Evolutionary conservation across 83 land plant genomes (phyloP), one percentile per base, ranked within the genome.

Genomic region (Picea mariana): DNA sequence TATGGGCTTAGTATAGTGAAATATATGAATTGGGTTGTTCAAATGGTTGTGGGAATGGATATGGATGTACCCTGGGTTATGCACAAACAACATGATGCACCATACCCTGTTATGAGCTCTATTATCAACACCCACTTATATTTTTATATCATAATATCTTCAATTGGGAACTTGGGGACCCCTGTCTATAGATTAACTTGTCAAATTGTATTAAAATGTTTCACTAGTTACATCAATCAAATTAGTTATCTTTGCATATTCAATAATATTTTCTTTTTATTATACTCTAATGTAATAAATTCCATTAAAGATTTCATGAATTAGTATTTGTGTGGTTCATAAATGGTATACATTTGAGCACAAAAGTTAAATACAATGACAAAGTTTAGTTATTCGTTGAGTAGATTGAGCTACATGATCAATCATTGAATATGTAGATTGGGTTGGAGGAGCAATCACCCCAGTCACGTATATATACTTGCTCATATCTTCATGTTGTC

Each of bases 81-180:
- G 98, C 93, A 96, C 89, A 96, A 95, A 87, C 94, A 95, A 84
- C 86, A 93, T 63, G 97, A 95, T 85, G 98, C 98, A 8, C 98
- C 96, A 77, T 92, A 87, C 77, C 93, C 90, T 21, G 82, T 95
- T 31, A 49, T 69, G 49, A 69, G 75, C 20, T 69, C 2, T 38
- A 8, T 16, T 34, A 13, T 18, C 18, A 9, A 69, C 6, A 69
- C 7, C 47, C 23, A 9, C 26, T 34, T 20, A 26, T 21, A 9
- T 67, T 4, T 67, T 9, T 67, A 24, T 2, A 67, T 2, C 2
- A 26, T 67, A 16, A 34, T 69, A 9, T 3, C 5, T 11, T 67
- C 4, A 15, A 27, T 5, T 67, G 26, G 5, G 11, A 40, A 13
- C 40, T 26, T 26, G 12, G 17, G 3, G 38, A 27, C 40, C 40